Base-by-base conservation (phyloP, 2,329 filamentous ascomycete species). In the Penicillium vulpinum region DNA sequence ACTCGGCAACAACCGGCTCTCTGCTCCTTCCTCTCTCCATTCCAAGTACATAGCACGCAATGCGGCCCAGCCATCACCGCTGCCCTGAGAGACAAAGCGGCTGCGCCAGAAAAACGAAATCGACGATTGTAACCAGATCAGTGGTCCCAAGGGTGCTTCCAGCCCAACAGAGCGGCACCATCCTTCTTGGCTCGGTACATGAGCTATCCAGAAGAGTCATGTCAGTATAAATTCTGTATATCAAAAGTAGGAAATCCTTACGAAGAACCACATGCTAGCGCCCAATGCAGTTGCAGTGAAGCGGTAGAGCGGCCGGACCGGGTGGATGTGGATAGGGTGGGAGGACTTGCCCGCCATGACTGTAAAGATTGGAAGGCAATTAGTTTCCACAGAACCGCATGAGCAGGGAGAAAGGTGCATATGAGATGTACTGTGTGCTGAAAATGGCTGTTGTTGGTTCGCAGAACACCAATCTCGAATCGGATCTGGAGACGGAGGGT, bases 191-290 rank as follows among this genome's bases (percentile, higher is more conserved):
- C 91, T 70, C 94, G 87, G 81, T 97, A 97, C 87, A 97, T 92
- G 73, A 97, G 80, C 92, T 96, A 70, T 36, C 59, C 33, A 16
- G 13, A 35, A 44, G 28, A 52, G 29, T 33, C n/a, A 51, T n/a
- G 53, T 70, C 57, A 70, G 67, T 43, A 59, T 29, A 39, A 45
- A 22, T 45, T 47, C 40, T 26, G 31, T 18, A 24, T 21, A 33
- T 21, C 10, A 44, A 24, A 24, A 28, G 15, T 3, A 22, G 43
- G 33, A 26, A 24, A 28, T 53, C 15, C 70, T 50, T 85, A 97
- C 92, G 77, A 94, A 99, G 80, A 99, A 97, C 94, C 94, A 99
- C 94, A 97, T 99, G 79, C 89, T 90, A 54, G 94, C 94, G 67
- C 92, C 90, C 62, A 99, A 83, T 60, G 88, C 90, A 43, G 91